A percentile compares a stretch with the other conserved stretches of the same genome.
Conservation (phyloP, 192 early-diverging fungal genomes). For the Entophlyctis luteolus region DNA sequence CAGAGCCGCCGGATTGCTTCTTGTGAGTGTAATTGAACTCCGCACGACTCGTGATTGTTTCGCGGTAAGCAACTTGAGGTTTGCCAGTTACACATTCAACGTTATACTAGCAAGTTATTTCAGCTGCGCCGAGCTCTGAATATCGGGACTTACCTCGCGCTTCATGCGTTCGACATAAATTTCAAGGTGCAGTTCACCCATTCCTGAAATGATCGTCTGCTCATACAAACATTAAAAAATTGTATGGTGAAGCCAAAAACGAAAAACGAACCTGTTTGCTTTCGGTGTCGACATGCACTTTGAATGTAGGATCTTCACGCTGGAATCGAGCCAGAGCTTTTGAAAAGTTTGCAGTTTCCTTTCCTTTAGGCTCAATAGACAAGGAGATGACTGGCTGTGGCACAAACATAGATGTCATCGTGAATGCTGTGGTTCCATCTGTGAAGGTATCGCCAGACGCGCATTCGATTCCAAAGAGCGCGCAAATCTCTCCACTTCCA, state of each 20-base stretch:
- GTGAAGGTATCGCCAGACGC: slow-evolving; percentile 96
- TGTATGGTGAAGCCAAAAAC: no score
- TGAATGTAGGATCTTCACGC: slow-evolving; percentile 89
- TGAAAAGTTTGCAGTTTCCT: slow-evolving; percentile 74
- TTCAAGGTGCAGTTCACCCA: slow-evolving; percentile 96
- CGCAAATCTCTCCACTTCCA: slow-evolving; percentile 94
- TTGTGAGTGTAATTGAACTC: slow-evolving; percentile 96
- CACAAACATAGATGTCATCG: slow-evolving; percentile 98
- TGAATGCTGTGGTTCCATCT: slow-evolving; percentile 72
- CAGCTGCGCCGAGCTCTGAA: no score
- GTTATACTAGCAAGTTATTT: no score
- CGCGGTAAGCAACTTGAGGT: slow-evolving; percentile 96
- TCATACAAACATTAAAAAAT: slow-evolving; percentile 39
- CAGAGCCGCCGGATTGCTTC: slow-evolving; percentile 96
- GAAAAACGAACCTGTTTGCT: slow-evolving; percentile 74
- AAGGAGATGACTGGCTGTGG: slow-evolving; percentile 96
- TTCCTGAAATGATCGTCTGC: slow-evolving; percentile 85
- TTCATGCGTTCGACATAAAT: slow-evolving; percentile 99
- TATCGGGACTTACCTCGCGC: no score
- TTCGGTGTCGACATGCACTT: slow-evolving; percentile 75
- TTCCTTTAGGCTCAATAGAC: slow-evolving; percentile 84
- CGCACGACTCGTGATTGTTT: slow-evolving; percentile 72
- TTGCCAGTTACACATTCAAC: slow-evolving; percentile 94
- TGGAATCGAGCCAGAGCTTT: slow-evolving; percentile 70
- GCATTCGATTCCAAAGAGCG: slow-evolving; percentile 96